Evolutionary conservation across 176 grass and related monocot genomes (phyloP).

Genomic region (Eragrostis nindensis): DNA sequence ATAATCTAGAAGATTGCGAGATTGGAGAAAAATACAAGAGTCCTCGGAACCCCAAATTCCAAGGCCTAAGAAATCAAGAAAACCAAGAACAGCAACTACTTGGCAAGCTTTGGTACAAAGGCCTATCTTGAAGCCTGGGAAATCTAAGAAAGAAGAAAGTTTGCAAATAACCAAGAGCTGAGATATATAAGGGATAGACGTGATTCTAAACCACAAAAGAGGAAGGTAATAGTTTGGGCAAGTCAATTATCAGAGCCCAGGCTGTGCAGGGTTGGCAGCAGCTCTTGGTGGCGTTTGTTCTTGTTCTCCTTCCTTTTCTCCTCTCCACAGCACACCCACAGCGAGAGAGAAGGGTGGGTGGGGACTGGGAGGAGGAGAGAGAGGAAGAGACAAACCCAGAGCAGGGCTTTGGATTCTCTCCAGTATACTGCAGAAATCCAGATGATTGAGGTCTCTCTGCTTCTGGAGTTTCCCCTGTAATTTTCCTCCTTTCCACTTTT

Average conservation of each 20-base stretch:
- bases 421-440: constrained; percentile 64
- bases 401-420: constrained; percentile 87
- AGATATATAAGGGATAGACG: constrained; percentile 52
- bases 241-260: constrained; percentile 60
- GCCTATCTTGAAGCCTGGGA: constrained; percentile 40
- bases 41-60: constrained; percentile 34
- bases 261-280: constrained; percentile 55
- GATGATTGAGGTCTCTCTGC: constrained; percentile 53
- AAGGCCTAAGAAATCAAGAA: constrained; percentile 41
- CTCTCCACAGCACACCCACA: constrained; percentile 50
- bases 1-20: constrained; percentile 28
- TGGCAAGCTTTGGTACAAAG: constrained; percentile 38
- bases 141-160: constrained; percentile 51
- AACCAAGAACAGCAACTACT: constrained; percentile 47
- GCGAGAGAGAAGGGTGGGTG: constrained; percentile 48
- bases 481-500: constrained; percentile 20
- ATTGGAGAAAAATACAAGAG: constrained; percentile 21
- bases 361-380: constrained; percentile 43
- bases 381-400: constrained; percentile 72
- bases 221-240: constrained; percentile 58
- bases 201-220: constrained; percentile 47
- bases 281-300: constrained; percentile 48
- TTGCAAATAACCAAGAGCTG: constrained; percentile 30
- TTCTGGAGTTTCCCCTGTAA: constrained; percentile 44
- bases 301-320: constrained; percentile 48